Percentiles rank a stretch among this genome's conserved stretches.
Evolutionary conservation across 2,329 filamentous ascomycete species (phyloP).

Genomic region (Microdochium trichocladiopsis): DNA sequence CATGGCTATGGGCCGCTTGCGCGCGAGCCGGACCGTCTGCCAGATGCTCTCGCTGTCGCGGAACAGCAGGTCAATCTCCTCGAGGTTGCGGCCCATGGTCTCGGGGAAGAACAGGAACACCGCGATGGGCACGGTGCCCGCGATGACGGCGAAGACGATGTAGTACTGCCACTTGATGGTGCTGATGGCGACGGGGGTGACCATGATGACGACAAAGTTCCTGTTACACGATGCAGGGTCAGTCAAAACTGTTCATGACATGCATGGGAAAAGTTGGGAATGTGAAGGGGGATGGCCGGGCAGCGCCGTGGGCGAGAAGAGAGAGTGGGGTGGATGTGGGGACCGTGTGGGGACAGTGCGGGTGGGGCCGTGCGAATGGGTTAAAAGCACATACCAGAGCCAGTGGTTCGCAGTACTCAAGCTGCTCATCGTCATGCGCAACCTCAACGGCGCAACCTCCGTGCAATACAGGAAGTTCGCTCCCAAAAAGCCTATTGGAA

Average conservation of each 20-base stretch:
- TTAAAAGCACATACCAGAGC: slow-evolving; percentile 31
- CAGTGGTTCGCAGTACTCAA: slow-evolving; percentile 49
- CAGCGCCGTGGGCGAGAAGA: too few species aligned
- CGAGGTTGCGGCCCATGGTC: slow-evolving; percentile 42
- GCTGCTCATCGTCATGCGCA: slow-evolving; percentile 46
- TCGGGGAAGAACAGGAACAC: slow-evolving; percentile 39
- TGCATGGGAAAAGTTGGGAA: too few species aligned
- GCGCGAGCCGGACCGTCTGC: slow-evolving; percentile 27
- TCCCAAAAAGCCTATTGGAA: slow-evolving; percentile 51
- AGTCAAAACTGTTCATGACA: too few species aligned
- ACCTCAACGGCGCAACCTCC: slow-evolving; percentile 44
- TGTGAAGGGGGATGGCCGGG: too few species aligned
- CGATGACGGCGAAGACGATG: slow-evolving; percentile 40
- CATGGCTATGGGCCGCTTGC: slow-evolving; percentile 22
- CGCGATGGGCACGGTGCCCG: slow-evolving; percentile 32
- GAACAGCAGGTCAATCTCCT: slow-evolving; percentile 37
- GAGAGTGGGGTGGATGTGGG: too few species aligned
- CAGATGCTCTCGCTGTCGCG: slow-evolving; percentile 27
- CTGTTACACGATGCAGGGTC: slow-evolving; percentile 4
- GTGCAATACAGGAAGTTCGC: slow-evolving; percentile 55
- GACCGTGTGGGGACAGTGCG: too few species aligned
- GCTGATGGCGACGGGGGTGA: slow-evolving; percentile 37
- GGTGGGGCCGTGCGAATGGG: too few species aligned
- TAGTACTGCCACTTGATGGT: slow-evolving; percentile 45
- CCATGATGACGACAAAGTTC: slow-evolving; percentile 36